phyloP scores from a whole-genome alignment of 306 rosid species.

The Fragaria ananassa region DNA sequence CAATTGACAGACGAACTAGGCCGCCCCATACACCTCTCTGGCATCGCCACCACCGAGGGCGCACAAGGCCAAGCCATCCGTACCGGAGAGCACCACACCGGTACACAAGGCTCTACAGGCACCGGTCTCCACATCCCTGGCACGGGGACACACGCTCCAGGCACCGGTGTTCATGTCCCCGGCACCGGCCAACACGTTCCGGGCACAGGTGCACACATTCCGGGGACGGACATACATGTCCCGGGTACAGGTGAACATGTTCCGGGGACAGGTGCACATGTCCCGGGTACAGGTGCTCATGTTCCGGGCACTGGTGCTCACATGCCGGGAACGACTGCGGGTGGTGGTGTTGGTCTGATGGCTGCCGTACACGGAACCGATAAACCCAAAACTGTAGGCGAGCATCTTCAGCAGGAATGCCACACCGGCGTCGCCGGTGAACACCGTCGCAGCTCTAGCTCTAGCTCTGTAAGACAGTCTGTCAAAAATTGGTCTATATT shows the following conservation, averaged over 20 bases:
- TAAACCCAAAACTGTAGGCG: slow-evolving; percentile 2
- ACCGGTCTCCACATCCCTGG: background rate
- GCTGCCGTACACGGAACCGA: background rate
- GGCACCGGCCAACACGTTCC: background rate
- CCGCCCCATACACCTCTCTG: slow-evolving; percentile 54
- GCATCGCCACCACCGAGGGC: slow-evolving; percentile 46
- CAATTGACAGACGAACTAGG: slow-evolving; percentile 65
- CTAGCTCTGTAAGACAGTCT: slow-evolving; percentile 46
- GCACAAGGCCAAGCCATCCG: background rate
- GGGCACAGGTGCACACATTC: background rate
- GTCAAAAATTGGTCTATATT: background rate
- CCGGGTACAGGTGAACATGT: background rate
- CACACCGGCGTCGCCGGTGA: slow-evolving; percentile 5
- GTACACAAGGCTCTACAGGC: background rate
- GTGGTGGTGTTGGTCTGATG: background rate
- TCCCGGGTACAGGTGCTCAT: background rate
- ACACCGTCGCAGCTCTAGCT: slow-evolving; percentile 55
- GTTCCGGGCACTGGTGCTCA: too few species aligned
- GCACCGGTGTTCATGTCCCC: background rate
- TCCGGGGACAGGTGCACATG: background rate
- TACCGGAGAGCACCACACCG: background rate
- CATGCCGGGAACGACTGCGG: background rate
- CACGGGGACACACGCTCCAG: background rate
- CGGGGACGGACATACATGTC: background rate
- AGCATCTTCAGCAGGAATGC: slow-evolving; percentile 5